A percentile compares a stretch with the other conserved stretches of the same genome.
phyloP scores from a whole-genome alignment of 768 basidiomycete genomes.

The Lactarius hatsudake region DNA sequence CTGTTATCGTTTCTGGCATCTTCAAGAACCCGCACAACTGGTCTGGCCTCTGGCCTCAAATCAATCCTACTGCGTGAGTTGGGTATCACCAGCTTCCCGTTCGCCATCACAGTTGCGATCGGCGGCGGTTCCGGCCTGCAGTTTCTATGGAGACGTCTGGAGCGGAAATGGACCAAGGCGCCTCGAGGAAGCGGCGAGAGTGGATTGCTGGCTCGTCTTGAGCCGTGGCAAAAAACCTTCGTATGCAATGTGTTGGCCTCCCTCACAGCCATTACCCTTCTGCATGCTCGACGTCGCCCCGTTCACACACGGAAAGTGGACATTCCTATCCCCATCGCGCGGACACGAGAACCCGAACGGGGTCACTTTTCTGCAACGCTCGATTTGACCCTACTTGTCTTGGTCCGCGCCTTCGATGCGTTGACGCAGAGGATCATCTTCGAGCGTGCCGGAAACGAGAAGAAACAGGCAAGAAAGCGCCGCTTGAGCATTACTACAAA shows the following conservation, averaged over 20 bases:
- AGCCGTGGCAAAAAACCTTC: conserved; percentile 52
- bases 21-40: conserved; percentile 29
- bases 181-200: not conserved
- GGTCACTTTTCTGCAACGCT: conserved; percentile 51
- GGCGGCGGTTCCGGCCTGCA: conserved; percentile 61
- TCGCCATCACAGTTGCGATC: conserved; percentile 59
- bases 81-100: conserved; percentile 63
- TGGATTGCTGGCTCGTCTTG: conserved; percentile 23
- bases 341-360: not conserved
- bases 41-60: conserved; percentile 30
- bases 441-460: conserved; percentile 27
- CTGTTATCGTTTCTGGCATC: conserved; percentile 52
- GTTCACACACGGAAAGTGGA: conserved; percentile 31
- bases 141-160: conserved; percentile 40
- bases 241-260: conserved; percentile 57
- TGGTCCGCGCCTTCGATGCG: conserved; percentile 69
- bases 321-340: conserved; percentile 31
- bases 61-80: conserved; percentile 55
- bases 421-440: conserved; percentile 52
- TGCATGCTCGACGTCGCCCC: conserved; percentile 49
- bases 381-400: conserved; percentile 63
- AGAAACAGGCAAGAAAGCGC: conserved; percentile 35
- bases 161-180: conserved; percentile 19
- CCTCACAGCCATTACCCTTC: conserved; percentile 51
- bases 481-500: conserved; percentile 41